Percentiles rank a stretch among this genome's conserved stretches.
These are phyloP conservation scores for Blastocystis sp. DNA, from an alignment of 352 stramenopile species.

Conservation along the genomic window DNA sequence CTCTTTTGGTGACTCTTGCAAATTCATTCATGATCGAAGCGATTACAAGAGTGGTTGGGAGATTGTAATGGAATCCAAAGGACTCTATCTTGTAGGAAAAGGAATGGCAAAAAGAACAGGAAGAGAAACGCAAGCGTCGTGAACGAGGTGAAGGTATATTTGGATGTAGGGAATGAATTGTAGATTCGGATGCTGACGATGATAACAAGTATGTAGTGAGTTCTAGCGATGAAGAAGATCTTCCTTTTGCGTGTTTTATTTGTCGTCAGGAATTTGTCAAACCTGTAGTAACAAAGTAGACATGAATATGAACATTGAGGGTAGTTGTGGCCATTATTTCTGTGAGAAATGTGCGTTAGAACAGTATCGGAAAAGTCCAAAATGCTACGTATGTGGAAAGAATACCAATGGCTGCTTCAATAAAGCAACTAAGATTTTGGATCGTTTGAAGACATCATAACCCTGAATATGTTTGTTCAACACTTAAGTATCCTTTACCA, in stretches of 20 bases:
- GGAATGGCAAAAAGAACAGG: conserved; percentile 81
- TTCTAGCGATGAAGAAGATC: conserved; percentile 65
- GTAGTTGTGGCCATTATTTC: conserved; percentile 86
- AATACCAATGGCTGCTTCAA: conserved; percentile 86
- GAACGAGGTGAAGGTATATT: conserved; percentile 68
- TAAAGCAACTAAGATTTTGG: conserved; percentile 67
- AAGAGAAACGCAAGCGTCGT: conserved; percentile 79
- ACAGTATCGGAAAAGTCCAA: conserved; percentile 74
- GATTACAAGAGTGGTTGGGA: conserved; percentile 95
- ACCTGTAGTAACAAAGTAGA: conserved; percentile 79
- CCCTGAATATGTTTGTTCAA: too few species aligned
- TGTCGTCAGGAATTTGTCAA: conserved; percentile 83
- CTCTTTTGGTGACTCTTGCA: conserved; percentile 88
- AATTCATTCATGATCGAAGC: conserved; percentile 94
- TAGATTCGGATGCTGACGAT: conserved; percentile 53
- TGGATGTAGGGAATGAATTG: not conserved
- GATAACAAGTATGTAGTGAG: conserved; percentile 66
- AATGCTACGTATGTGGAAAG: conserved; percentile 85
- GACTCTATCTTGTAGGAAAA: conserved; percentile 69
- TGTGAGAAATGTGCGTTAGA: conserved; percentile 83
- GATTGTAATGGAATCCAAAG: conserved; percentile 67
- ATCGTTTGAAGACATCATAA: too few species aligned
- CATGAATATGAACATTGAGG: not conserved
- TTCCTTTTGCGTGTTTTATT: conserved; percentile 88
- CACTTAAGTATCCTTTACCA: too few species aligned